Evolutionary conservation across 495 filamentous ascomycete species (phyloP), one percentile per base, ranked within the genome.

Genomic region (Tuber magnatum): DNA sequence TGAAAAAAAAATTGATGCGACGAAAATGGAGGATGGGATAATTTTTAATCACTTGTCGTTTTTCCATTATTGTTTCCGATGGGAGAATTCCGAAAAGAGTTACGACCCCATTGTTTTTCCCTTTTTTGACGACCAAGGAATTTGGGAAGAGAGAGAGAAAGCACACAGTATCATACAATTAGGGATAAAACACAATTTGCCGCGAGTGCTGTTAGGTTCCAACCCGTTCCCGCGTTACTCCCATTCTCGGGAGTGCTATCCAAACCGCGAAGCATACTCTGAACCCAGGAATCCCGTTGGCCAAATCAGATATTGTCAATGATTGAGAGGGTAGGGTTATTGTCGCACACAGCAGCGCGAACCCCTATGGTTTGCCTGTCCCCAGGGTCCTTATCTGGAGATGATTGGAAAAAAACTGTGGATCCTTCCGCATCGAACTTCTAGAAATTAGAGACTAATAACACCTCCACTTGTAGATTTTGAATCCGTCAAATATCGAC

Each of bases 181-280:
- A 77, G 61, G 71, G 41, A 77, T 77, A 77, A 73, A 65, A 68
- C 74, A 68, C 44, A 73, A 73, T 73, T 56, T 51, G 68, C 70
- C 46, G 46, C 48, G 20, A 73, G 72, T 71, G 65, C 70, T 40
- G 73, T 78, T 71, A n/a, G n/a, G 32, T 77, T 68, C 40, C 75
- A 78, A 68, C 44, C 75, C 14, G 46, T 78, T 73, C 71, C 70
- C 68, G 40, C 43, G 39, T 61, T 48, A 28, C 69, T 68, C 14
- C 40, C 56, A 20, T 35, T 35, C 41, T 38, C 56, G 43, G 76
- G 68, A 76, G n/a, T 8, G 14, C 32, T 65, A 65, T 65, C 56
- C 70, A 46, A 68, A 77, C 65, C 41, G 40, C 35, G 32, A 41
- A 35, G 16, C 35, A 18, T 38, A n/a, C 43, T 22, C 61, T 65